Base-by-base conservation (phyloP, 2,329 filamentous ascomycete genomes). In the Fusarium zealandicum region DNA sequence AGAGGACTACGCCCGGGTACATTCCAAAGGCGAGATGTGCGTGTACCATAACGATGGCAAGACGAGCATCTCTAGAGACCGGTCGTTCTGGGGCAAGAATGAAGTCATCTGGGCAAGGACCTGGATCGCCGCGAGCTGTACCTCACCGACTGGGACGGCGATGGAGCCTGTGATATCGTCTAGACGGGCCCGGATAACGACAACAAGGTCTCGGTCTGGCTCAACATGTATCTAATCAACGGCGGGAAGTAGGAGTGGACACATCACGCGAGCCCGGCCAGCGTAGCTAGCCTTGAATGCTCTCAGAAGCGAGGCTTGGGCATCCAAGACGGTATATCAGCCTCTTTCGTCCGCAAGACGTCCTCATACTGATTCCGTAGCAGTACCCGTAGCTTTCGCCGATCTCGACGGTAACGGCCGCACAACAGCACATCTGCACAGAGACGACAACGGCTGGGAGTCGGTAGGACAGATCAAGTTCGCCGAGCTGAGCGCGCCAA, bases 391-490 rank as follows among this genome's bases (percentile, higher is more conserved):
- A 11, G 37, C 31, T 2, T 56, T 56, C 17, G 53, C 53, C 64
- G 69, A 73, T 13, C 57, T 83, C 2, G 65, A 72, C 10, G 35
- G 47, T 32, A 63, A 54, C 22, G 28, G 32, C 1, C 18, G 38
- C 2, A 33, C 43, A 18, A 39, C 35, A 31, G 47, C 6, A 5
- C 49, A 46, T 32, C 45, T 51, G 4, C 53, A 59, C 14, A 38
- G 36, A 6, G 43, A 18, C 10, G 48, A 56, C 16, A 41, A 38
- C 2, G 37, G 39, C 3, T 55, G 47, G 52, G 22, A 31, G 10
- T 33, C 4, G 1, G 43, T 57, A 10, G 45, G 36, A 0, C 53
- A 59, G 48, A 27, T 59, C 16, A 57, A 57, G 13, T 40, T 36
- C 4, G 25, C 40, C 2, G 47, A 54, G 44, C 36, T 5, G 56